Evolutionary conservation across 257 asterid genomes (phyloP).

Genomic region (Solanum ossicruentum): DNA sequence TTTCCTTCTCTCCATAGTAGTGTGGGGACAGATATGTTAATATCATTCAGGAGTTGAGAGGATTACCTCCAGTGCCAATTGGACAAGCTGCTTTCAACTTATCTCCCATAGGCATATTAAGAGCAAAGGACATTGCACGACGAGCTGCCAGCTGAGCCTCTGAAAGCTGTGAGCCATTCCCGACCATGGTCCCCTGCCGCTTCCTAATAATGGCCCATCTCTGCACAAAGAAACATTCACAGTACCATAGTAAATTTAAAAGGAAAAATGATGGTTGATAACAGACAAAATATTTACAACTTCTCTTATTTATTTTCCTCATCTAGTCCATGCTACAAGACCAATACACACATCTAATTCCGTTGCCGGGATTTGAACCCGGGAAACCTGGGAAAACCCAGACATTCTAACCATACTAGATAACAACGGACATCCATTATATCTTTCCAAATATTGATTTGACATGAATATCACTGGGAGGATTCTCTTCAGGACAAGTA

Average conservation of each 20-base stretch:
- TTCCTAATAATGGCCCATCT: constrained; percentile 66
- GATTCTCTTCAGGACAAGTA: not conserved
- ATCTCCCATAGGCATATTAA: constrained; percentile 45
- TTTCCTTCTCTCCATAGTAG: not conserved
- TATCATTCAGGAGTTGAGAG: not conserved
- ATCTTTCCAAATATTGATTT: not conserved
- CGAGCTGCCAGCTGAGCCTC: constrained; percentile 63
- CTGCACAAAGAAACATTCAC: constrained; percentile 25
- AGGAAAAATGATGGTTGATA: not conserved
- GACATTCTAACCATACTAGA: constrained; percentile 26
- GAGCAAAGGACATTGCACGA: constrained; percentile 50
- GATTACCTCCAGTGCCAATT: constrained; percentile 24
- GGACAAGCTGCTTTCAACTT: constrained; percentile 28
- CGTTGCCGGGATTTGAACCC: constrained; percentile 39
- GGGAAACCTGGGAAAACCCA: constrained; percentile 28
- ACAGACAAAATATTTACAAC: not conserved
- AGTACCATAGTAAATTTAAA: not conserved
- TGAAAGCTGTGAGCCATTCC: constrained; percentile 38
- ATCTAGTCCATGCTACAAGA: not conserved
- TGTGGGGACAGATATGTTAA: not conserved
- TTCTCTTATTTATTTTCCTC: not conserved
- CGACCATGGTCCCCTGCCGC: constrained; percentile 30
- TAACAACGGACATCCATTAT: constrained; percentile 18
- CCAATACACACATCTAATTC: not conserved
- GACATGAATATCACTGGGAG: not conserved